Conservation (phyloP, 805 yeast genomes). For the Ogataea pini region DNA sequence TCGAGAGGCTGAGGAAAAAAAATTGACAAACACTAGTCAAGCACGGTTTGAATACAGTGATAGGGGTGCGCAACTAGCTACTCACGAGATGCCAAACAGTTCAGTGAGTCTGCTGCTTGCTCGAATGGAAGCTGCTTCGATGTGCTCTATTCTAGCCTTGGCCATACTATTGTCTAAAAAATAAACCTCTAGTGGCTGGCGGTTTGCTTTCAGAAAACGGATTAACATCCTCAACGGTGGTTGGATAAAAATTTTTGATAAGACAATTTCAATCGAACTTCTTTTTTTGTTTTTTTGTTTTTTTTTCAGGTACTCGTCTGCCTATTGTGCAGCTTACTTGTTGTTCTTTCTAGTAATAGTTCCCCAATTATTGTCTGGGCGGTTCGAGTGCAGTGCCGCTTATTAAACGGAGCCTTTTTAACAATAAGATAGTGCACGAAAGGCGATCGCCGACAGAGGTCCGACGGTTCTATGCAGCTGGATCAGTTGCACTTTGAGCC, state of each 20-base stretch:
- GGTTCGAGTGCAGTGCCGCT: not conserved
- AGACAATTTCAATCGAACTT: not conserved
- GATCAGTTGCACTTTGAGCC: not conserved
- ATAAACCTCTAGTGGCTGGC: not conserved
- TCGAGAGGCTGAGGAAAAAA: not conserved
- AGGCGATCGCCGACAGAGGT: not conserved
- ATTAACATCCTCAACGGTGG: not conserved
- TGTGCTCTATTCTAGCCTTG: too few species aligned
- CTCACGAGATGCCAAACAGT: too few species aligned
- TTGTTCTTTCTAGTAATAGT: not conserved
- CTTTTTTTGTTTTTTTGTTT: not conserved
- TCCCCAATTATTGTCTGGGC: not conserved
- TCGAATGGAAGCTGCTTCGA: too few species aligned
- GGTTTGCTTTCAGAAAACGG: not conserved
- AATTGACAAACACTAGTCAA: not conserved
- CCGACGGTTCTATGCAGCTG: conserved; percentile 1
- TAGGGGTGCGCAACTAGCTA: too few species aligned
- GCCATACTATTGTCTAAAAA: not conserved
- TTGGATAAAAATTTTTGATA: not conserved
- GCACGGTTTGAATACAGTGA: too few species aligned
- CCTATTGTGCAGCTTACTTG: not conserved
- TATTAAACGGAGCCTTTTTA: not conserved
- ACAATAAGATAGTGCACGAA: not conserved
- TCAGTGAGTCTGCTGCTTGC: too few species aligned
- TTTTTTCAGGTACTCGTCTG: not conserved